Conservation (phyloP, 306 rosid genomes). For the Cicer bijugum region DNA sequence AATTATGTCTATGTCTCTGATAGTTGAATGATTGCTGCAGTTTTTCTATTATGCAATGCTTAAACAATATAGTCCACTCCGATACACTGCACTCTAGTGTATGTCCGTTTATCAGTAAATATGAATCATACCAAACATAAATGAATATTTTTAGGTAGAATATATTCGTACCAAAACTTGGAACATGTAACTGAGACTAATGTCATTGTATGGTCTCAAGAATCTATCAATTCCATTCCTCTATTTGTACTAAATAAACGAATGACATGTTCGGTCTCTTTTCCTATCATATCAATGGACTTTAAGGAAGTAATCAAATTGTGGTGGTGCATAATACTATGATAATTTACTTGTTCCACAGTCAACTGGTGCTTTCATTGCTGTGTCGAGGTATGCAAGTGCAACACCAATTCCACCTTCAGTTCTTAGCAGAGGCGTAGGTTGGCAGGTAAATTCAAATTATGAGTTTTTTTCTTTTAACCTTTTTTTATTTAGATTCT, state of each 20-base stretch:
- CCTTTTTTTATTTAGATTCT: neutral
- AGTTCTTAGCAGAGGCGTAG: slow-evolving; percentile 92
- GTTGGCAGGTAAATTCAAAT: slow-evolving; percentile 82
- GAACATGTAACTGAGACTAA: neutral
- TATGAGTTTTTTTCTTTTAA: neutral
- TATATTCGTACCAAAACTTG: neutral
- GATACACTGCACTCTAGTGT: too few relatives aligned
- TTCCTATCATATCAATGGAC: neutral
- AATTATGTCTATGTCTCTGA: too few relatives aligned
- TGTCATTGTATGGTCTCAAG: neutral
- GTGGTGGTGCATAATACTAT: too few relatives aligned
- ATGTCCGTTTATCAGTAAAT: too few relatives aligned
- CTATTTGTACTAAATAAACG: too few relatives aligned
- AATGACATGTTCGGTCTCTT: neutral
- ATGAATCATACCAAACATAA: too few relatives aligned
- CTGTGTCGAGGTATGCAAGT: slow-evolving; percentile 87
- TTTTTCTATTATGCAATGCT: too few relatives aligned
- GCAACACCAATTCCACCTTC: slow-evolving; percentile 95
- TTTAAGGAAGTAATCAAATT: neutral
- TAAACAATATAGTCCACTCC: too few relatives aligned
- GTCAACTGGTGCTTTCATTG: slow-evolving; percentile 90
- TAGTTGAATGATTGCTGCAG: too few relatives aligned
- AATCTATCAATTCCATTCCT: too few relatives aligned
- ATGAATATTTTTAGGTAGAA: neutral
- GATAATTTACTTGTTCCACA: slow-evolving; percentile 44